These are phyloP conservation scores for Lactifluus subvellereus DNA, from an alignment of 768 basidiomycete genomes.

Conservation along the genomic window DNA sequence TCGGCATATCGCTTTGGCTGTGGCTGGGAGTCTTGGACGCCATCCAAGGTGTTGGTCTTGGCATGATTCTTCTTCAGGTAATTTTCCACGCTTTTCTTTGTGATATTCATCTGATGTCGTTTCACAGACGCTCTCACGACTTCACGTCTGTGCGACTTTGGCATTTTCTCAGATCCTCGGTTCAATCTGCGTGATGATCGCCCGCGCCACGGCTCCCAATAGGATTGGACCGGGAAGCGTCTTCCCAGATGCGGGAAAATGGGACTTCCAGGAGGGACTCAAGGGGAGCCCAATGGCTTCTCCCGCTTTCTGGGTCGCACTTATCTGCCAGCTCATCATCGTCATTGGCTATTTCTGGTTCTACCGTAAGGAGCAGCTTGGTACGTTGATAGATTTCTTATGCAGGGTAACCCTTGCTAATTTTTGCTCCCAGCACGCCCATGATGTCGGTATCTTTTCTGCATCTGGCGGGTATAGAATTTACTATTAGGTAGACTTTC, in stretches of 20 bases:
- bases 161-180: constrained; percentile 89
- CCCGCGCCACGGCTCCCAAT: constrained; percentile 86
- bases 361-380: constrained; percentile 91
- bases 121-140: constrained; percentile 72
- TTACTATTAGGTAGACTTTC: constrained; percentile 11
- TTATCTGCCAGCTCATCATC: constrained; percentile 74
- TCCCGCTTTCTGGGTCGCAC: constrained; percentile 84
- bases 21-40: constrained; percentile 96
- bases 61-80: constrained; percentile 79
- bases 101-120: background rate
- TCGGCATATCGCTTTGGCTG: constrained; percentile 86
- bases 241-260: constrained; percentile 87
- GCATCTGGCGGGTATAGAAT: constrained; percentile 22
- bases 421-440: constrained; percentile 26
- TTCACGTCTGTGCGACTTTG: constrained; percentile 91
- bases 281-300: constrained; percentile 76
- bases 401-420: background rate
- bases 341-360: constrained; percentile 95
- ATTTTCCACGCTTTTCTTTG: constrained; percentile 2
- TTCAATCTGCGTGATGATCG: constrained; percentile 86
- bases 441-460: constrained; percentile 22
- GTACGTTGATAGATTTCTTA: constrained; percentile 38
- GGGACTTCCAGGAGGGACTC: constrained; percentile 77
- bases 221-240: constrained; percentile 84
- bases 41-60: constrained; percentile 89